Evolutionary conservation across 208 protist genomes (phyloP), one percentile per base, ranked within the genome.

Genomic region (Herpetomonas tarakana): DNA sequence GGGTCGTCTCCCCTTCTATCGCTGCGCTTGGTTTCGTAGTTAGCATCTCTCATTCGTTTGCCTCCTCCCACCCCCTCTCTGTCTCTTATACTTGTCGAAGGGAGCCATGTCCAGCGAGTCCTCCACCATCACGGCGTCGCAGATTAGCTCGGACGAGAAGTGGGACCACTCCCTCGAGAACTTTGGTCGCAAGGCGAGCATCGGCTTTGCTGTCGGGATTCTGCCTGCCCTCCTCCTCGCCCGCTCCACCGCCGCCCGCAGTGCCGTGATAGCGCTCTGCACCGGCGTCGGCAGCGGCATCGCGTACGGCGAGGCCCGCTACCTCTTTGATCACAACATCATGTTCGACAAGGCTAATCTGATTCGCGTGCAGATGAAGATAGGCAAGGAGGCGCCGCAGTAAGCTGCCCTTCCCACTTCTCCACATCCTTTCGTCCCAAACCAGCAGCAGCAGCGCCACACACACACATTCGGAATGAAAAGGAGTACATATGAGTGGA

Each of bases 141-240:
- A 57, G 18, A 71, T 95, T 28, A 74, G 62, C n/a, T 70, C 71
- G 18, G 78, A 83, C 16, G 91, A 96, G 73, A 96, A 96, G 69
- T 96, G 91, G 88, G 83, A 96, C 39, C 91, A 96, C 62, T 86
- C 80, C 22, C 49, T 94, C 1, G 91, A 96, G 51, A 93, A 76
- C 56, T 67, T 88, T 41, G 73, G 92, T 29, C 91, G 91, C n/a
- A 96, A 96, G 67, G 78, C 85, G 1, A 87, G 71, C 19, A 76
- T 96, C 47, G 91, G 86, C 12, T 72, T 94, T 25, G 78, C 72
- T 26, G 61, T 71, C 16, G 85, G 91, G 35, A 77, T 92, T 54
- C 53, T 92, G 2, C 87, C 83, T 0, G 74, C 81, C 0, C 68
- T 96, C 11, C 71, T 96, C 21, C 62, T 96, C n/a, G 80, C 81